These are phyloP conservation scores for Globisporangium cylindrosporum DNA, from an alignment of 352 stramenopile genomes.

Conservation along the genomic window DNA sequence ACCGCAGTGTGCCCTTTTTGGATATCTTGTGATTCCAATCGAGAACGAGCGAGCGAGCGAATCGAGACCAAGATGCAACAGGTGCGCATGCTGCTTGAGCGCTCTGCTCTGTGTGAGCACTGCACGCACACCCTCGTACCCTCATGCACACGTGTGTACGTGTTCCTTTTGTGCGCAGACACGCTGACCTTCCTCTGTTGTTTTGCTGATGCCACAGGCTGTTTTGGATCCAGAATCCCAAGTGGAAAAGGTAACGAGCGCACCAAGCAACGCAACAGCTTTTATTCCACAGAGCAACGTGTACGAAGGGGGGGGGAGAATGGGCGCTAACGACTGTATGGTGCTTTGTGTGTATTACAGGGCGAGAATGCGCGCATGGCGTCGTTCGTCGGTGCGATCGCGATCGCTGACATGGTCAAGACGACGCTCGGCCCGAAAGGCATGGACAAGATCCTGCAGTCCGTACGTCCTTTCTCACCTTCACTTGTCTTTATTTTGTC, in stretches of 20 bases:
- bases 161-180: too few species aligned
- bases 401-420: conserved; percentile 99
- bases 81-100: neutral
- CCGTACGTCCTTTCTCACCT: conserved; percentile 34
- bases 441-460: conserved; percentile 99
- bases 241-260: conserved; percentile 59
- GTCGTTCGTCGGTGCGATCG: conserved; percentile 99
- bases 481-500: too few species aligned
- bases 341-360: conserved; percentile 32
- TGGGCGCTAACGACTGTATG: neutral
- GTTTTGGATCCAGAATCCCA: conserved; percentile 80
- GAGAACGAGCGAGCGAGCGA: neutral
- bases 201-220: conserved; percentile 28
- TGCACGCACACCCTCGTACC: too few species aligned
- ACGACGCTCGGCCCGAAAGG: conserved; percentile 99
- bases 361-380: conserved; percentile 98
- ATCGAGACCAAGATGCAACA: neutral
- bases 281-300: neutral
- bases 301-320: neutral
- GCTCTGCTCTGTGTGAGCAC: too few species aligned
- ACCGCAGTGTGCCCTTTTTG: neutral
- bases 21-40: neutral
- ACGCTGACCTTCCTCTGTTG: neutral
- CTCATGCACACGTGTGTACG: neutral
- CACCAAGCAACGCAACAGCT: neutral